These are phyloP conservation scores for Epicoccum nigrum DNA, from an alignment of 2,329 filamentous ascomycete species.

Conservation along the genomic window DNA sequence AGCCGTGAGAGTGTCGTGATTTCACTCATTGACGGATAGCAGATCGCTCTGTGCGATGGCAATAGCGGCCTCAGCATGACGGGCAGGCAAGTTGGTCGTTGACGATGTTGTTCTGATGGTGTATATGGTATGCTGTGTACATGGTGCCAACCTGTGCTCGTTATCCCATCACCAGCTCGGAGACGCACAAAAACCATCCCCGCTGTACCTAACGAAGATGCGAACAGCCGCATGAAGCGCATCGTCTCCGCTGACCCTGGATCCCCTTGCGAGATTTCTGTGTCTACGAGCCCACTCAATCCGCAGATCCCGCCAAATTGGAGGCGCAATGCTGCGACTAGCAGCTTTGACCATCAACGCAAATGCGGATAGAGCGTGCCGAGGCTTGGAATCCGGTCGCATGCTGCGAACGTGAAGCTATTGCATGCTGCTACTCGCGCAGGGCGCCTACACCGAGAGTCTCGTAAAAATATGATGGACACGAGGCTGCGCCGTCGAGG, in stretches of 20 bases:
- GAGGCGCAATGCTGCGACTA: neutral
- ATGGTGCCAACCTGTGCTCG: no score
- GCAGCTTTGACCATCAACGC: neutral
- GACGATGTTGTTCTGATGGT: no score
- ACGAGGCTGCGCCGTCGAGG: constrained; percentile 8
- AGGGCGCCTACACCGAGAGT: neutral
- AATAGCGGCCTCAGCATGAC: neutral
- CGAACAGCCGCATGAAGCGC: constrained; percentile 1
- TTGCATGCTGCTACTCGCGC: neutral
- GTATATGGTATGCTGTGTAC: no score
- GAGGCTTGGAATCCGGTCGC: neutral
- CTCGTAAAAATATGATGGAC: neutral
- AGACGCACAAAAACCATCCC: neutral
- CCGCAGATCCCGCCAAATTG: neutral
- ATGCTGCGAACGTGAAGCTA: neutral
- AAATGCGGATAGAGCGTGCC: neutral
- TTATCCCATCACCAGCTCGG: no score
- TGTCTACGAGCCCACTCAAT: neutral
- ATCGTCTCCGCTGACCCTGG: constrained; percentile 6
- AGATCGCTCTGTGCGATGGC: constrained; percentile 11
- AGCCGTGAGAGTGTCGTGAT: constrained; percentile 14
- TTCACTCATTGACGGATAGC: neutral
- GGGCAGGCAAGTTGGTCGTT: no score
- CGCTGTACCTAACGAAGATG: constrained; percentile 4
- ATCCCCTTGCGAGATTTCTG: constrained; percentile 4